Percentiles rank a stretch among this genome's conserved stretches.
Evolutionary conservation across 352 stramenopile species (phyloP).

Genomic region (Pythium diclinum): DNA sequence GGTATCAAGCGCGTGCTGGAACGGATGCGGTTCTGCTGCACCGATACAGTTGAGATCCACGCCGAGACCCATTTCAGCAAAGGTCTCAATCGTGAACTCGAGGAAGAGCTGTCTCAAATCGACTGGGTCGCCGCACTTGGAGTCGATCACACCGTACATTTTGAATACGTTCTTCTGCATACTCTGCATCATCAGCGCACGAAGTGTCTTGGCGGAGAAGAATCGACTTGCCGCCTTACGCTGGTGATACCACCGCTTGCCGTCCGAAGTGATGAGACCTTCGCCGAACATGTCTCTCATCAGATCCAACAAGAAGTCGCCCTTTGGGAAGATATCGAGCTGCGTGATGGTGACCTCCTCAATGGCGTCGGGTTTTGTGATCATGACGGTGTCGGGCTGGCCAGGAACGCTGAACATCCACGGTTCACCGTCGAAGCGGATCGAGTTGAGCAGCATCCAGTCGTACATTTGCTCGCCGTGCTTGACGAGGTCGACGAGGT

Average conservation of each 20-base stretch:
- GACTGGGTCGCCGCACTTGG: neutral
- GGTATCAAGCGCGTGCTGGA: constrained; percentile 44
- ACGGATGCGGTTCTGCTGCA: constrained; percentile 34
- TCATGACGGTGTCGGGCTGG: constrained; percentile 18
- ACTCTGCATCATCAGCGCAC: constrained; percentile 23
- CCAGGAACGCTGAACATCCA: constrained; percentile 27
- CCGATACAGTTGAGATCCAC: constrained; percentile 41
- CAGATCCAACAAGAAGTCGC: constrained; percentile 13
- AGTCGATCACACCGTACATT: constrained; percentile 19
- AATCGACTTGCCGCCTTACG: constrained; percentile 30
- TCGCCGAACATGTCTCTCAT: constrained; percentile 27
- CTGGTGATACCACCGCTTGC: constrained; percentile 30
- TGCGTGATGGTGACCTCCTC: constrained; percentile 34
- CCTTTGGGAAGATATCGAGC: constrained; percentile 32
- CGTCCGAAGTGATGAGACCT: constrained; percentile 27
- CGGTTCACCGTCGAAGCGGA: constrained; percentile 12
- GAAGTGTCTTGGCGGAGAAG: constrained; percentile 33
- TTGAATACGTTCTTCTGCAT: constrained; percentile 23
- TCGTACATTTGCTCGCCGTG: constrained; percentile 38
- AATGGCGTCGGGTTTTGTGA: constrained; percentile 24
- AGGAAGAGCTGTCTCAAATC: constrained; percentile 38
- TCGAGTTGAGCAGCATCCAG: constrained; percentile 30
- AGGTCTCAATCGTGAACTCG: constrained; percentile 52
- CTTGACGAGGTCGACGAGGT: constrained; percentile 31
- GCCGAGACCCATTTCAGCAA: constrained; percentile 48